Base-by-base conservation (phyloP, 306 rosid genomes). In the Leucaena leucocephala region DNA sequence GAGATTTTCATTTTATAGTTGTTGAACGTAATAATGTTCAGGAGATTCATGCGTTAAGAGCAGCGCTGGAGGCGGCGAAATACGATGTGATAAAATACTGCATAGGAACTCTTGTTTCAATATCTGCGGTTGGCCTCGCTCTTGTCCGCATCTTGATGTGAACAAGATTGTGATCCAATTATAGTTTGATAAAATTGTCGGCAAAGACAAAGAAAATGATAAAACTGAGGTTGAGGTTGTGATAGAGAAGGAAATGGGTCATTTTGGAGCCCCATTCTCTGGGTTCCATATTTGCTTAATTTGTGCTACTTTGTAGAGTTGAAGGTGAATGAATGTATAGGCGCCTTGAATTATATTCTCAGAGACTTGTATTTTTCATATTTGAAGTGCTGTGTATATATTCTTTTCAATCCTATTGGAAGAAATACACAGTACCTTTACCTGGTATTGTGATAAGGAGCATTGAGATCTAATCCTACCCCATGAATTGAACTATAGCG, bases 121-220 rank as follows among this genome's bases (percentile, higher is more conserved):
- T 95, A 8, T 95, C 99, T 80, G 97, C 98, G 1, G 98, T 95
- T 68, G 99, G 99, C 59, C 97, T 95, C 12, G 98, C 99, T 50
- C 27, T 36, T 36, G 39, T 36, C 39, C 39, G 39, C 39, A 36
- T 36, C 39, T 36, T 36, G 39, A 36, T 36, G 39, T 36, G 39
- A 36, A 36, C 39, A 36, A 36, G 39, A 36, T 36, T 36, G 82
- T 66, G 67, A 64, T 80, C 62, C 52, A 77, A 73, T 68, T 63
- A 55, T 66, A 55, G 81, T 75, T 19, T 62, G 70, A 74, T 81
- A 45, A 77, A 11, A 9, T 58, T 21, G 14, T 22, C 15, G 35
- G 61, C 33, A 7, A 19, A 55, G 33, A 10, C 6, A 9, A 58
- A 21, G 22, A 9, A 4, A 11, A 21, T 49, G 70, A 74, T 81